Evolutionary conservation across 495 filamentous ascomycete species (phyloP).

Genomic region (Neurospora intermedia): DNA sequence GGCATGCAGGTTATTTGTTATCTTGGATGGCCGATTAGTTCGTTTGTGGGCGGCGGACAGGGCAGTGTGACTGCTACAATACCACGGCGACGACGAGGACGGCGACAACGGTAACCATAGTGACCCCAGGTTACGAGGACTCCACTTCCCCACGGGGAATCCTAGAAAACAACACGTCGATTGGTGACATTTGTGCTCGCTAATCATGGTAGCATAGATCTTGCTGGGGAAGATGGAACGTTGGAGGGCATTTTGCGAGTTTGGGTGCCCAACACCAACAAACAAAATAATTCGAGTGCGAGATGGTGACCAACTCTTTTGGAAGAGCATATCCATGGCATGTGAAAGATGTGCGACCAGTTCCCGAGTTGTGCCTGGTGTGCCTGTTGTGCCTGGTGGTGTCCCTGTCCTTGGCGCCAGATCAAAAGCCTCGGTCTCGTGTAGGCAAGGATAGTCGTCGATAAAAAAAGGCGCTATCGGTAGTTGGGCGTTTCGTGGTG

Average conservation of each 20-base stretch:
- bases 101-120: not conserved
- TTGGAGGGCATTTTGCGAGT: not conserved
- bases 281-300: not conserved
- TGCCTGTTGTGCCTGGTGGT: not conserved
- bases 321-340: not conserved
- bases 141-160: not conserved
- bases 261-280: not conserved
- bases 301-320: not conserved
- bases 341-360: not conserved
- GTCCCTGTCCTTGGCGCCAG: not conserved
- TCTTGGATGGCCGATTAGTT: not conserved
- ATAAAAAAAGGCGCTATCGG: not conserved
- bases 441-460: not conserved
- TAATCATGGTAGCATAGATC: not conserved
- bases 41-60: not conserved
- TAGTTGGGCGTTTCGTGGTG: not conserved
- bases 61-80: not conserved
- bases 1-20: not conserved
- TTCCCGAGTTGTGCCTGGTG: not conserved
- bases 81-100: not conserved
- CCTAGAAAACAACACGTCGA: not conserved
- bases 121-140: not conserved
- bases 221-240: not conserved
- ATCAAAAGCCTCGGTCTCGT: not conserved
- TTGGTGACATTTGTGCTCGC: not conserved